Conservation (phyloP, 352 stramenopile species). For the Phytophthora syringae region DNA sequence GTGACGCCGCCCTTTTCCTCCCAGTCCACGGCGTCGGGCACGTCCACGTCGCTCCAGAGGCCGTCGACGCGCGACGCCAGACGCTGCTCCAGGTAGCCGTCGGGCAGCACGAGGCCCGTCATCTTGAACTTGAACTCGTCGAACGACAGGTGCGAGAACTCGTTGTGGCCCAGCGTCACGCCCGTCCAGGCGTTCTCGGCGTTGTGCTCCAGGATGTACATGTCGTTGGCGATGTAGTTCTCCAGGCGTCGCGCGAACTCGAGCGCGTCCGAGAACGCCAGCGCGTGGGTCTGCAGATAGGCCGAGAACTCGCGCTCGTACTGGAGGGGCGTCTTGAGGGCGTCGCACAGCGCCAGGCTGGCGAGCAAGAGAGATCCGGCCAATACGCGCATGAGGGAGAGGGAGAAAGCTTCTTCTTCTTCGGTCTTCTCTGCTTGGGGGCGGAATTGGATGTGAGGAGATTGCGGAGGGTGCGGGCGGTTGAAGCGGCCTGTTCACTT, state of each 20-base stretch:
- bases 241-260: constrained; percentile 76
- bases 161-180: constrained; percentile 72
- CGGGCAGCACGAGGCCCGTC: constrained; percentile 58
- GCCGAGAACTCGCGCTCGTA: constrained; percentile 79
- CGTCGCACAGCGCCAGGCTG: constrained; percentile 36
- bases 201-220: constrained; percentile 91
- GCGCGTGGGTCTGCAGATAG: constrained; percentile 61
- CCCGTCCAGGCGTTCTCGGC: constrained; percentile 63
- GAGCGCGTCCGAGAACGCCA: constrained; percentile 66
- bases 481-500: constrained; percentile 31
- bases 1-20: constrained; percentile 92
- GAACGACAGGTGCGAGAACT: constrained; percentile 92
- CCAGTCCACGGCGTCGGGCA: constrained; percentile 95
- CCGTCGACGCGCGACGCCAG: constrained; percentile 43
- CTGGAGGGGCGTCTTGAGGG: constrained; percentile 65
- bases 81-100: constrained; percentile 71
- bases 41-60: constrained; percentile 40
- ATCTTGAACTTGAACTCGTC: constrained; percentile 93
- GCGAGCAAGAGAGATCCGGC: constrained; percentile 26
- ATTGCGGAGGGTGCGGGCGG: constrained; percentile 1
- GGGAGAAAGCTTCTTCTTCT: constrained; percentile 16
- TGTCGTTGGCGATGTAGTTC: constrained; percentile 86
- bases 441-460: constrained; percentile 33
- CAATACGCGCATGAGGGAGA: constrained; percentile 24
- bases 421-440: constrained; percentile 9